These are phyloP conservation scores for Suhomyces panamericanus DNA, from an alignment of 1,139 yeast genomes.

Conservation along the genomic window DNA sequence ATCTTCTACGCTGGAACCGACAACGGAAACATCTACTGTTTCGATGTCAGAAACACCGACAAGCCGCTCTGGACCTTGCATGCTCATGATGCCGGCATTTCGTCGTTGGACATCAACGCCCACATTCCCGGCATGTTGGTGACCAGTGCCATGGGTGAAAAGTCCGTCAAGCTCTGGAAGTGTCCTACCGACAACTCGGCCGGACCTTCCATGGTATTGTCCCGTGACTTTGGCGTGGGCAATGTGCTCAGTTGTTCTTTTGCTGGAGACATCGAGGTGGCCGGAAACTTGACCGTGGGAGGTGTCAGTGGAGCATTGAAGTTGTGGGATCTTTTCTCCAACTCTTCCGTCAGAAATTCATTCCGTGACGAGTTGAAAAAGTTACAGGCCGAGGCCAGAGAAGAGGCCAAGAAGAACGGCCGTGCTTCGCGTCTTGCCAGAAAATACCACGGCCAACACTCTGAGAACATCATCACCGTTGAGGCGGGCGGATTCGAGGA, in stretches of 20 bases:
- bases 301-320: conserved; percentile 85
- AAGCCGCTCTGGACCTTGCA: conserved; percentile 92
- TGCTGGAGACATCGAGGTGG: conserved; percentile 85
- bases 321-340: conserved; percentile 90
- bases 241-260: conserved; percentile 82
- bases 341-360: conserved; percentile 70
- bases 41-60: conserved; percentile 72
- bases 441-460: conserved; percentile 54
- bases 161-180: conserved; percentile 85
- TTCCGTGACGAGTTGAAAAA: conserved; percentile 59
- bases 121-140: conserved; percentile 73
- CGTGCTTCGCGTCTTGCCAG: conserved; percentile 72
- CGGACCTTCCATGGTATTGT: conserved; percentile 86
- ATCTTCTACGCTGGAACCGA: conserved; percentile 89
- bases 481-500: conserved; percentile 60
- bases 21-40: conserved; percentile 84
- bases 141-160: conserved; percentile 92
- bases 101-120: conserved; percentile 71
- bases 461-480: conserved; percentile 59
- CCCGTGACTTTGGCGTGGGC: conserved; percentile 94
- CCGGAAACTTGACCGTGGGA: conserved; percentile 82
- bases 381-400: conserved; percentile 57
- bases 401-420: conserved; percentile 54
- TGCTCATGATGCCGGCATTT: conserved; percentile 94
- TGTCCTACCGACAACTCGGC: conserved; percentile 43